Conservation (phyloP, 495 filamentous ascomycete genomes). For the Podospora pseudocomata region DNA sequence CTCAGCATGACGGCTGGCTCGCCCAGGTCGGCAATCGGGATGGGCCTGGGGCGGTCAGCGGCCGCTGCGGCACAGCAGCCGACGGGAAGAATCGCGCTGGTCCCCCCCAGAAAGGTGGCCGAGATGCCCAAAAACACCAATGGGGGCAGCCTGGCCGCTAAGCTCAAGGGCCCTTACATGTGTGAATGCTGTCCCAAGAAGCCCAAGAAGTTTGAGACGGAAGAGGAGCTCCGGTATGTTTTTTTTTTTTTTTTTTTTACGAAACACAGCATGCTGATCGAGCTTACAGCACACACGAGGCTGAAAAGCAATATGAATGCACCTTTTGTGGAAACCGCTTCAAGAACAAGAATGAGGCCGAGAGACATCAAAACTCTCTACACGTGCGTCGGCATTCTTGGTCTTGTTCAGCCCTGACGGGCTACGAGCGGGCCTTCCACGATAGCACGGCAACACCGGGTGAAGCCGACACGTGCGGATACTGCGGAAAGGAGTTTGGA, state of each 20-base stretch:
- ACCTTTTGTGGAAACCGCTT: slow-evolving; percentile 90
- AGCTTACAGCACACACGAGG: slow-evolving; percentile 60
- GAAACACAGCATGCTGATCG: slow-evolving; percentile 17
- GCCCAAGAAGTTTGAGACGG: slow-evolving; percentile 91
- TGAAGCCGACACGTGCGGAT: slow-evolving; percentile 80
- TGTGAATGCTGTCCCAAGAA: slow-evolving; percentile 99
- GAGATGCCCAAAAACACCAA: slow-evolving; percentile 40
- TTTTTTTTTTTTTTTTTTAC: too few species aligned
- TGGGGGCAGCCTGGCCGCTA: slow-evolving; percentile 34
- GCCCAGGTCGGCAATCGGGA: slow-evolving; percentile 11
- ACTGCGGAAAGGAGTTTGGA: slow-evolving; percentile 90
- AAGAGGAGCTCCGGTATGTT: slow-evolving; percentile 78
- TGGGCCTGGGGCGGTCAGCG: slow-evolving; percentile 36
- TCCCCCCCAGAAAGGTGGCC: slow-evolving; percentile 46
- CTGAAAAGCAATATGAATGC: slow-evolving; percentile 95
- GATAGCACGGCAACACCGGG: slow-evolving; percentile 58
- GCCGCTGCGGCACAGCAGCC: slow-evolving; percentile 36
- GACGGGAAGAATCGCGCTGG: slow-evolving; percentile 33
- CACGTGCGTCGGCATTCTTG: slow-evolving; percentile 95
- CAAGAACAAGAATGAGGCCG: slow-evolving; percentile 99
- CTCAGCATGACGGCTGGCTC: slow-evolving; percentile 3
- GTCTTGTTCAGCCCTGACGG: slow-evolving; percentile 86
- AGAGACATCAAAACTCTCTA: slow-evolving; percentile 94
- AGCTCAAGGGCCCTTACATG: slow-evolving; percentile 60
- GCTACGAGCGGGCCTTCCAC: slow-evolving; percentile 81